phyloP scores from a whole-genome alignment of 2,329 filamentous ascomycete species.

The Aspergillus oerlinghausenensis region DNA sequence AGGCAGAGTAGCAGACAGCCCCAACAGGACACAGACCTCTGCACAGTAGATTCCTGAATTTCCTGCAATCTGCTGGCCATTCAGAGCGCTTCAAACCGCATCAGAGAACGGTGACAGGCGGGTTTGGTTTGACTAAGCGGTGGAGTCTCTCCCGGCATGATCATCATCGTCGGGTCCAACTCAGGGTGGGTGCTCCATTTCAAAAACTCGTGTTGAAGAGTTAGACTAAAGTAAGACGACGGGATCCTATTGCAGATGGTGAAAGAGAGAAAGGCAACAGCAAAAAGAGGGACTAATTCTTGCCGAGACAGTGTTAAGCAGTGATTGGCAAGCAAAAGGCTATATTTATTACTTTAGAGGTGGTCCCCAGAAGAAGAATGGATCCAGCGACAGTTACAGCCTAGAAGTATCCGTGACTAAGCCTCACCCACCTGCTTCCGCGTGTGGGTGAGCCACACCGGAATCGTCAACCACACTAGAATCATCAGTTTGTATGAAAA shows the following conservation, averaged over 20 bases:
- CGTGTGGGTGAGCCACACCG: no score
- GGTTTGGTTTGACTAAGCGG: not conserved
- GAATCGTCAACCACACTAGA: no score
- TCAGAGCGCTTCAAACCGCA: not conserved
- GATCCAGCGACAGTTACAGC: no score
- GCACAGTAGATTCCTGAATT: not conserved
- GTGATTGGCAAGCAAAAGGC: no score
- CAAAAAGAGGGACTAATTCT: not conserved
- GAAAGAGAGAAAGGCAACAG: not conserved
- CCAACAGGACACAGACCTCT: not conserved
- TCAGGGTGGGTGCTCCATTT: not conserved
- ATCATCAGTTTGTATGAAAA: no score
- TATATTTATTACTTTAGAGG: no score
- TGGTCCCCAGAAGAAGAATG: no score
- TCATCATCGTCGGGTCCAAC: not conserved
- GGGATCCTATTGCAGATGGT: not conserved
- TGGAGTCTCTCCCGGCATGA: not conserved
- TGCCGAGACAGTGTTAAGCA: no score
- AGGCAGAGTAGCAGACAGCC: no score
- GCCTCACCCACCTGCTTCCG: no score
- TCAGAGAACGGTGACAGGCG: not conserved
- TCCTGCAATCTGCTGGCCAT: not conserved
- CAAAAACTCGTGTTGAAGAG: not conserved
- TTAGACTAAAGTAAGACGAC: not conserved
- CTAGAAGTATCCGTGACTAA: no score